Evolutionary conservation across 1,139 yeast genomes (phyloP), one percentile per base, ranked within the genome.

Genomic region (Kluyveromyces sp.): DNA sequence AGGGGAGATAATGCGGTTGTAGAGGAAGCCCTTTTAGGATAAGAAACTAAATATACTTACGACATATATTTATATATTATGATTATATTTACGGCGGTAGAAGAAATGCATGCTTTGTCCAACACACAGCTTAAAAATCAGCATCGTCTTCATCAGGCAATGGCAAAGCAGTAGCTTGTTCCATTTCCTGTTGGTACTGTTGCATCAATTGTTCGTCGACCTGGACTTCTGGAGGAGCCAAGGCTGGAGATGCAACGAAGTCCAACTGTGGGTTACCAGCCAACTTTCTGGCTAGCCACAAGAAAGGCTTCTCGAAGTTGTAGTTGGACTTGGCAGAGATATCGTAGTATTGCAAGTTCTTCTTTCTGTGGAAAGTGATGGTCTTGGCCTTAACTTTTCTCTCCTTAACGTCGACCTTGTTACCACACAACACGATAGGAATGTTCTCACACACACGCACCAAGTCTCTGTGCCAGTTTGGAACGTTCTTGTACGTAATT

Each of bases 131-230:
- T 75, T 86, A 89, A 75, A 89, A 83, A 71, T 89, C 97, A 65
- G 96, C 97, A 68, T 94, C 98, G 69, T 94, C 99, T 75, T 94
- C 98, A 74, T 94, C 98, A 58, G 99, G 99, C 71, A 94, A 84
- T 70, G 99, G 98, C 79, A 92, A 78, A 58, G 96, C 96, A 58
- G 97, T 88, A 65, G 98, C 99, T 74, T 86, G 94, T 70, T 87
- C 96, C 95, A 94, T 92, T 77, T 94, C 98, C 69, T 87, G 94
- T 78, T 92, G 96, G 78, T 92, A 94, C 75, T 89, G 87, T 75
- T 80, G 83, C 96, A 94, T 87, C 75, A 92, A 80, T 61, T 82
- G 92, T 60, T 87, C 85, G 67, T 94, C 98, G 63, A 94, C 96
- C 67, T 81, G 84, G 59, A 92, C 97, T 78, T 94, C 98, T 65